Evolutionary conservation across 176 grass and related monocot genomes (phyloP).

Genomic region (Oryza australiensis): DNA sequence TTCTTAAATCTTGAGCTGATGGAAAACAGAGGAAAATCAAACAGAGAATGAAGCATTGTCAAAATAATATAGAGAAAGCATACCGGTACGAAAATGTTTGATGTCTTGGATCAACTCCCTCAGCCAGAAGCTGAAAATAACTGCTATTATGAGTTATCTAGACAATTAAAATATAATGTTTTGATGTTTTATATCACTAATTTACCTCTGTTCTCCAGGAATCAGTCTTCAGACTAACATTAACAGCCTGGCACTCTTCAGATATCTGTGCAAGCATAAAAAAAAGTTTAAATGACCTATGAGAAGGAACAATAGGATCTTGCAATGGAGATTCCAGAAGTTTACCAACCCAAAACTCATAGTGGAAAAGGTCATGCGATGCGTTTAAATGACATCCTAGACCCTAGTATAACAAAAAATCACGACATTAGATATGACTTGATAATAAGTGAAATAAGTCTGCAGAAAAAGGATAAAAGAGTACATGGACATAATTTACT

Average conservation of each 20-base stretch:
- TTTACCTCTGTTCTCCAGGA: constrained; percentile 78
- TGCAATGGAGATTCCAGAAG: constrained; percentile 44
- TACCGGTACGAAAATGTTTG: constrained; percentile 97
- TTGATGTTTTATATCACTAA: not conserved
- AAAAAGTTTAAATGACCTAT: constrained; percentile 27
- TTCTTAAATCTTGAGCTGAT: constrained; percentile 77
- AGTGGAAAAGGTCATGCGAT: constrained; percentile 93
- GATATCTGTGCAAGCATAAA: constrained; percentile 64
- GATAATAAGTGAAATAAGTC: not conserved
- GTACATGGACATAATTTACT: not conserved
- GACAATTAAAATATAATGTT: not conserved
- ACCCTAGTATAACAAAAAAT: constrained; percentile 58
- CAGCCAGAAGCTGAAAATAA: constrained; percentile 61
- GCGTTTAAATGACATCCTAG: constrained; percentile 81
- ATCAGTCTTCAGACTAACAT: constrained; percentile 84
- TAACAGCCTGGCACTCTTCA: constrained; percentile 81
- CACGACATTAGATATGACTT: constrained; percentile 33
- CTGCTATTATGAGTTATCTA: constrained; percentile 24
- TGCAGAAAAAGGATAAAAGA: not conserved
- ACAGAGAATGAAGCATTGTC: constrained; percentile 1
- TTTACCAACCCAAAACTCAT: constrained; percentile 98
- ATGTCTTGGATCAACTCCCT: constrained; percentile 88
- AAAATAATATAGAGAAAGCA: constrained; percentile 20
- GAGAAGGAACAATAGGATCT: constrained; percentile 14
- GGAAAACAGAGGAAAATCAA: constrained; percentile 30